Percentiles rank a stretch among this genome's conserved stretches.
These are phyloP conservation scores for Leccinum incarnatum DNA, from an alignment of 768 basidiomycete genomes.

Conservation along the genomic window DNA sequence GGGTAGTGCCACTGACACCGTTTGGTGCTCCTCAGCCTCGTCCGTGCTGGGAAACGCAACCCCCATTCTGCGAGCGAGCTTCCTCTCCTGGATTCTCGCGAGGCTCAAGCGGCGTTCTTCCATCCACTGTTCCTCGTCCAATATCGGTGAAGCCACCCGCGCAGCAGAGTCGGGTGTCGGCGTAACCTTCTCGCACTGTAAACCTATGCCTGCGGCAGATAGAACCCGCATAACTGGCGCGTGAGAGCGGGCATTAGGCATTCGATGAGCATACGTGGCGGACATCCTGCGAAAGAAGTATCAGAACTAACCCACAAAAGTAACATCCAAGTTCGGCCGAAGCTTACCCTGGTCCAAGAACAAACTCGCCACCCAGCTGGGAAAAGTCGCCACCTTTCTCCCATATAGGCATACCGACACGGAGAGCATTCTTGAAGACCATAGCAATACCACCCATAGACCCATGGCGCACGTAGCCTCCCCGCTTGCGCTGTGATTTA, in stretches of 20 bases:
- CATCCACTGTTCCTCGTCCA: constrained; percentile 36
- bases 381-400: constrained; percentile 72
- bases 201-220: constrained; percentile 50
- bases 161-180: constrained; percentile 2
- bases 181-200: constrained; percentile 24
- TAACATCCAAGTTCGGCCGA: constrained; percentile 24
- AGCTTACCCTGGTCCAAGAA: constrained; percentile 62
- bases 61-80: constrained; percentile 32
- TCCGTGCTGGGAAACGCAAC: constrained; percentile 17
- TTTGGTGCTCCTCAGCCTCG: constrained; percentile 14
- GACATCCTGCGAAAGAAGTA: constrained; percentile 43
- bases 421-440: constrained; percentile 68
- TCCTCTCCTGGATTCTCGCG: constrained; percentile 31
- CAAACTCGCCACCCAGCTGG: constrained; percentile 90
- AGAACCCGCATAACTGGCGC: constrained; percentile 70
- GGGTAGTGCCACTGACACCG: constrained; percentile 11
- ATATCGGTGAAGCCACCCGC: constrained; percentile 5
- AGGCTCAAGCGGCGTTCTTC: constrained; percentile 34
- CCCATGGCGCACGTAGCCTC: constrained; percentile 68
- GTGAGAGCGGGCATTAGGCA: constrained; percentile 75
- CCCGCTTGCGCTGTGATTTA: constrained; percentile 42
- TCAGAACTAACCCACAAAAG: constrained; percentile 1
- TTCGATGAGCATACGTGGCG: constrained; percentile 79
- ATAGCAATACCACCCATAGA: constrained; percentile 65
- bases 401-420: constrained; percentile 78